A percentile compares a stretch with the other conserved stretches of the same genome.
Conservation (phyloP, 306 rosid species). For the Luffa aegyptiaca region DNA sequence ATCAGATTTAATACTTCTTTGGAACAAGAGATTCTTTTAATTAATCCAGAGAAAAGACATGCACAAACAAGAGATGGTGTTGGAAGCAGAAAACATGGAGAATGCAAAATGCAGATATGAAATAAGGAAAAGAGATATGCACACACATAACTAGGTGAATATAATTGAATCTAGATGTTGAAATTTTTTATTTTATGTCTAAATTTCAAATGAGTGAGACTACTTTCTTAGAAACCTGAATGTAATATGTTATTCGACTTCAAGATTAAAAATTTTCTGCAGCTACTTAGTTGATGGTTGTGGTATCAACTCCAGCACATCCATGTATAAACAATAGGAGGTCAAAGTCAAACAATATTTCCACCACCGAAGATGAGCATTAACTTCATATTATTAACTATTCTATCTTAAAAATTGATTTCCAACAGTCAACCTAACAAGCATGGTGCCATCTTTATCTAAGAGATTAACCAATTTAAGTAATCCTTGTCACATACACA, state of each 20-base stretch:
- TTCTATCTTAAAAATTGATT: background rate
- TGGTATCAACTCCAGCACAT: background rate
- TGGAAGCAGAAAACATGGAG: background rate
- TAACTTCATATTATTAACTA: background rate
- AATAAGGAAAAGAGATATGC: background rate
- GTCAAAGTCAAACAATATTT: background rate
- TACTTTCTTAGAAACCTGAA: background rate
- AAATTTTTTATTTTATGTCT: background rate
- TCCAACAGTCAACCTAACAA: background rate
- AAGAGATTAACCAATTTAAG: background rate
- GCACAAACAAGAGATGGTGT: background rate
- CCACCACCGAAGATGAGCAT: background rate
- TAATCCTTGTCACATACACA: background rate
- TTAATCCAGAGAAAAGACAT: background rate
- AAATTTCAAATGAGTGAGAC: background rate
- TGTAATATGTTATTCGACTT: background rate
- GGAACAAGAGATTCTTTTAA: background rate
- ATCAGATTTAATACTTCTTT: background rate
- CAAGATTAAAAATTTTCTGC: background rate
- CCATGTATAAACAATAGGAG: background rate
- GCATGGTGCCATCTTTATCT: background rate
- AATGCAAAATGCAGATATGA: background rate
- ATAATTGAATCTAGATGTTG: background rate
- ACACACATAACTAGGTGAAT: background rate
- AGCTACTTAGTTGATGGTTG: background rate